Evolutionary conservation across 2,329 filamentous ascomycete species (phyloP).

Genomic region (Fusarium multiceps): DNA sequence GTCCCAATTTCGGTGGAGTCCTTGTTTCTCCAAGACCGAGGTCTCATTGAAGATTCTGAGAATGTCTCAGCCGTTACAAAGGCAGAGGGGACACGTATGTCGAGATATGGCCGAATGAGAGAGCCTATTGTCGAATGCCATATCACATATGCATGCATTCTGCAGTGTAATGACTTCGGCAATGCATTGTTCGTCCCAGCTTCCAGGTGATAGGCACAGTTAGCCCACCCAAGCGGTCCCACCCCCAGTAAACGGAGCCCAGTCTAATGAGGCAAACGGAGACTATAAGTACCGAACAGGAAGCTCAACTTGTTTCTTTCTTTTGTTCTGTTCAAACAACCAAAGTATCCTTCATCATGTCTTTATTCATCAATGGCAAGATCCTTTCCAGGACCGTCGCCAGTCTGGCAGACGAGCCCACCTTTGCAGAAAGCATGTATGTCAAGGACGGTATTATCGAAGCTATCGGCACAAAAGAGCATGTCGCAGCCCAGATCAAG

Average conservation of each 20-base stretch:
- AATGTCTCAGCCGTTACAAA: background rate
- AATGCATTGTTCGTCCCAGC: conserved; percentile 17
- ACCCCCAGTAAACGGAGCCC: background rate
- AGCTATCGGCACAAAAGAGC: conserved; percentile 49
- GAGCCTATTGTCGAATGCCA: background rate
- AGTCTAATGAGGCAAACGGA: background rate
- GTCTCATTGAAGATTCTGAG: background rate
- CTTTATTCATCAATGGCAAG: conserved; percentile 47
- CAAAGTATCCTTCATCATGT: conserved; percentile 14
- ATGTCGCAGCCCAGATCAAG: conserved; percentile 41
- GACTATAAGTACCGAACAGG: conserved; percentile 29
- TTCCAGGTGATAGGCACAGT: conserved; percentile 29
- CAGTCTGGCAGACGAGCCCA: conserved; percentile 42
- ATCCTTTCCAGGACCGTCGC: conserved; percentile 44
- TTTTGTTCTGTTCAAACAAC: background rate
- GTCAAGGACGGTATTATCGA: conserved; percentile 51
- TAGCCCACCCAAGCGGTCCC: conserved; percentile 31
- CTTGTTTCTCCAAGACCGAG: conserved; percentile 12
- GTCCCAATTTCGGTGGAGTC: conserved; percentile 17
- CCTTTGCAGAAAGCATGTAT: conserved; percentile 50
- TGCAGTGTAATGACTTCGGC: background rate
- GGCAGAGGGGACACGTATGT: background rate
- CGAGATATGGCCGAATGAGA: background rate
- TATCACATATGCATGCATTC: conserved; percentile 13
- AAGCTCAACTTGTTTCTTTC: background rate